phyloP scores from a whole-genome alignment of 371 early-diverging fungal species.

The Mucor mucedo region DNA sequence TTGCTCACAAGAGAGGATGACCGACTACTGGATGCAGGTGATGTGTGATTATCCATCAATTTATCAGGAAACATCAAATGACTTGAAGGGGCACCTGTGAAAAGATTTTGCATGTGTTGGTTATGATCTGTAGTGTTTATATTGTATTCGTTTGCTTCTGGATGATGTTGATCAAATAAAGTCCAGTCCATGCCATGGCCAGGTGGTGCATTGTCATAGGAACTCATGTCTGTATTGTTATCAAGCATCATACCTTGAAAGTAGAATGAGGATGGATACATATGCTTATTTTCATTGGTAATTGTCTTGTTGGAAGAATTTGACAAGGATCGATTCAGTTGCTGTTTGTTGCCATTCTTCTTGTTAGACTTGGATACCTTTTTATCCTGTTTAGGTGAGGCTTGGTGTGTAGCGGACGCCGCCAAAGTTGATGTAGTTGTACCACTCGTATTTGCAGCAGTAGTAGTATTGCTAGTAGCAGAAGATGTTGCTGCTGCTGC shows the following conservation, averaged over 20 bases:
- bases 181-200: constrained; percentile 26
- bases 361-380: background rate
- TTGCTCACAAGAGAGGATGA: constrained; percentile 9
- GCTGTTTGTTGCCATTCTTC: background rate
- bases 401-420: constrained; percentile 5
- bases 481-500: constrained; percentile 6
- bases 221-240: constrained; percentile 3
- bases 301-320: background rate
- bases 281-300: background rate
- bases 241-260: constrained; percentile 27
- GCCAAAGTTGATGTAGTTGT: too few species aligned
- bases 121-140: background rate
- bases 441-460: too few species aligned
- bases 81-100: background rate
- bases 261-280: constrained; percentile 14
- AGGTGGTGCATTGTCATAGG: constrained; percentile 9
- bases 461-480: background rate
- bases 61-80: constrained; percentile 2
- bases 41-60: background rate
- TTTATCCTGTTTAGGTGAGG: background rate
- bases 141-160: background rate
- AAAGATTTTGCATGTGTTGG: background rate
- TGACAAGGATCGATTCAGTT: background rate
- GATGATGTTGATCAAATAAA: constrained; percentile 16
- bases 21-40: constrained; percentile 14